Base-by-base conservation (phyloP, 305 asterid species). In the Petunia hybrid region DNA sequence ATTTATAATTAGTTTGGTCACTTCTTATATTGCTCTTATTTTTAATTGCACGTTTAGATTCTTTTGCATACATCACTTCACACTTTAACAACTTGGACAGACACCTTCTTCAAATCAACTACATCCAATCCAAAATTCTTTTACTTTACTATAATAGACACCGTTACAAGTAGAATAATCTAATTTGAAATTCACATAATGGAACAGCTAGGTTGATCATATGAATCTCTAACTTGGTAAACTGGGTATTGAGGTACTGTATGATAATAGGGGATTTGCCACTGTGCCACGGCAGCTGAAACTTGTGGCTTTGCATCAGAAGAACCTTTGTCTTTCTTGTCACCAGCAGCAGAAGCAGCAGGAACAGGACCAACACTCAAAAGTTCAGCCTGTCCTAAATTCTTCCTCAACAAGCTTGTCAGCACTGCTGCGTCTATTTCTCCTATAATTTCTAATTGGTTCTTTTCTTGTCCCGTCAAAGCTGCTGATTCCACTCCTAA, bases 401-500 rank as follows among this genome's bases (percentile, higher is more conserved):
- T 78, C 46, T 63, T 78, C 62, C 81, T 62, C 16, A 78, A 7
- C 38, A 31, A 9, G 0, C 0, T 63, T 3, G 38, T 53, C 36
- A 78, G 62, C 3, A 0, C 1, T 62, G 14, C 75, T 0, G 81
- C 75, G 12, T 78, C 81, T 8, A 78, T 6, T 3, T 78, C 81
- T 2, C 81, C 81, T 38, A 63, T 62, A 13, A 78, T 74, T 66
- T 63, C 81, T 7, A 78, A 9, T 66, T 63, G 81, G 3, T 66
- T 66, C 63, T 78, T 78, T 3, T 39, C 81, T 2, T 43, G 42
- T 43, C 77, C 74, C 39, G 41, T 48, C 8, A 78, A 35, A 12
- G 61, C 10, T 45, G 81, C 81, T 40, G 81, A 78, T 22, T 62
- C 74, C 43, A 78, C 81, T 39, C 81, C 81, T 78, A 45, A 4